Base-by-base conservation (phyloP, 352 stramenopile genomes). In the Pseudoperonospora humuli region DNA sequence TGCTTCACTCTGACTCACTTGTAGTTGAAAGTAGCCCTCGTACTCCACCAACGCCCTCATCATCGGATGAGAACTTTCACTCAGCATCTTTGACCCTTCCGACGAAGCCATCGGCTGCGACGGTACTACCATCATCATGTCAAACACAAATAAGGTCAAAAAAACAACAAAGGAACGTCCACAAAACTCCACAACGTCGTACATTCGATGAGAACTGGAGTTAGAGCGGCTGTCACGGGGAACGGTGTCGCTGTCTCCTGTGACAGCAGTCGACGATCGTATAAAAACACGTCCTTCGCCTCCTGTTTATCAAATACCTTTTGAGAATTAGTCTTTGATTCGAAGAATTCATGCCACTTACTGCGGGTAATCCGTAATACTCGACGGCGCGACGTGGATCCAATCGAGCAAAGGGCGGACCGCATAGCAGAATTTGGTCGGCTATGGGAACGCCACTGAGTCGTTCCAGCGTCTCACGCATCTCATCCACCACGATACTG, bases 401-500 rank as follows among this genome's bases (percentile, higher is more conserved):
- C 24, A 93, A 50, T 0, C 77, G 73, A 13, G 74, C 66, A 35
- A 84, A 93, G 10, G 82, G 82, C 33, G 82, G 82, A 0, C 82
- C 82, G 31, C 75, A 67, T 3, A 93, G 54, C 29, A 93, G 36
- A 57, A 93, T 93, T 59, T 93, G 82, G 31, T 93, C 82, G 13
- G 49, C 48, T 10, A 40, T 38, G 1, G 82, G 73, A 23, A 93
- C 70, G 26, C 72, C 71, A 26, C 75, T 90, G 35, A 54, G 49
- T 36, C 63, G 36, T 13, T 62, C 62, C 19, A 93, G 51, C 34
- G 80, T 71, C 8, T 87, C 68, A 11, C 76, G 69, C 13, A 93
- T 42, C 49, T 87, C 71, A 18, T 85, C 71, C 1, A 91, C 64
- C 20, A 70, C 64, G 9, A 88, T 45, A 38, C 80, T 93, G 27